These are phyloP conservation scores for Neopestalotiopsis rosae DNA, from an alignment of 2,329 filamentous ascomycete species.

Conservation along the genomic window DNA sequence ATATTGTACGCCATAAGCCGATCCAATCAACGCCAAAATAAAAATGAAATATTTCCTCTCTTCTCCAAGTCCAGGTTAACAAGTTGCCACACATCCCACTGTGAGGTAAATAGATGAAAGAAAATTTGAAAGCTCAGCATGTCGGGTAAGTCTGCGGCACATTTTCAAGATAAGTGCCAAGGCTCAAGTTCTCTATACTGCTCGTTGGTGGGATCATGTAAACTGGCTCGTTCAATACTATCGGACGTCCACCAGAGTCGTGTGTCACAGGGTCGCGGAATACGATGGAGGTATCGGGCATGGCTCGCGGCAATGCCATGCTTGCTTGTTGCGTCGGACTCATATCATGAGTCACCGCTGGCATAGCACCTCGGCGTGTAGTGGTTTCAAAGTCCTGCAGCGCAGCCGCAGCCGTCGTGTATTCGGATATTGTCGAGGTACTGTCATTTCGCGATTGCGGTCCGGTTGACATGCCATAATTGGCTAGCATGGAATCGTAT, in stretches of 20 bases:
- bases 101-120: too few relatives aligned
- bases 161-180: neutral
- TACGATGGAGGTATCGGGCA: neutral
- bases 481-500: constrained; percentile 34
- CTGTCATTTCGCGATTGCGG: constrained; percentile 20
- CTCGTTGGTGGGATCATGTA: neutral
- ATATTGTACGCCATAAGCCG: too few relatives aligned
- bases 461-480: constrained; percentile 14
- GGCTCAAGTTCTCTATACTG: neutral
- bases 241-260: neutral
- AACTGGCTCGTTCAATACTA: neutral
- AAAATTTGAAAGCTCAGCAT: neutral
- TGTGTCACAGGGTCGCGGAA: neutral
- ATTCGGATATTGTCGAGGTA: constrained; percentile 26
- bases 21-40: too few relatives aligned
- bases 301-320: neutral
- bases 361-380: neutral
- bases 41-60: too few relatives aligned
- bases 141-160: neutral
- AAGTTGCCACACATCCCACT: too few relatives aligned
- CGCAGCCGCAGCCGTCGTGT: constrained; percentile 18
- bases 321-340: neutral
- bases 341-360: neutral
- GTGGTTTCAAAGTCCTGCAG: constrained; percentile 23
- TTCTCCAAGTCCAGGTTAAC: too few relatives aligned